phyloP scores from a whole-genome alignment of 345 rosid species.

The Citrus hindsii region DNA sequence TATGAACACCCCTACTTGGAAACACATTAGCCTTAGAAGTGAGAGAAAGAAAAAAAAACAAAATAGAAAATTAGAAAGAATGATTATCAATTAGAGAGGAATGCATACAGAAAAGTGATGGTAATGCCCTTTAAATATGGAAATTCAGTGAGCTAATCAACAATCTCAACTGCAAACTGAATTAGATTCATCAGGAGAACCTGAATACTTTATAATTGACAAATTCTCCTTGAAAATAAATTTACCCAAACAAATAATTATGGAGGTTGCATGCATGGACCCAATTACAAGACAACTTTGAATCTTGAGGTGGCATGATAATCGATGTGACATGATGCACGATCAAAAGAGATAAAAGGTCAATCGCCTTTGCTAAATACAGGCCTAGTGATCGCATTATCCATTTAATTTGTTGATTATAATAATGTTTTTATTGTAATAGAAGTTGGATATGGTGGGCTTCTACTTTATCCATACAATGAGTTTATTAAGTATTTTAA shows the following conservation, averaged over 20 bases:
- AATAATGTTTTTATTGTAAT: background rate
- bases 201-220: background rate
- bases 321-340: background rate
- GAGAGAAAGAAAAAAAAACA: background rate
- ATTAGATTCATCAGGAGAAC: background rate
- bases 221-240: background rate
- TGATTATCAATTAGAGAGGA: background rate
- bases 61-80: no score
- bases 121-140: background rate
- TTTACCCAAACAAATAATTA: background rate
- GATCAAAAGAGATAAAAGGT: background rate
- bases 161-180: background rate
- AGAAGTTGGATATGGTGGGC: no score
- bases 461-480: no score
- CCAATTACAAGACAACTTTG: background rate
- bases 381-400: background rate
- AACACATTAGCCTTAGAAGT: background rate
- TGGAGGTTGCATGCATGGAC: background rate
- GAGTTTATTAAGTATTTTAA: no score
- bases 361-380: background rate
- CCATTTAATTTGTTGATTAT: background rate
- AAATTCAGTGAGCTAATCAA: background rate
- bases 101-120: background rate
- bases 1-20: background rate
- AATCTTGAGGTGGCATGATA: background rate